Conservation (phyloP, 371 early-diverging fungal species). For the Actinomortierella wolfii region DNA sequence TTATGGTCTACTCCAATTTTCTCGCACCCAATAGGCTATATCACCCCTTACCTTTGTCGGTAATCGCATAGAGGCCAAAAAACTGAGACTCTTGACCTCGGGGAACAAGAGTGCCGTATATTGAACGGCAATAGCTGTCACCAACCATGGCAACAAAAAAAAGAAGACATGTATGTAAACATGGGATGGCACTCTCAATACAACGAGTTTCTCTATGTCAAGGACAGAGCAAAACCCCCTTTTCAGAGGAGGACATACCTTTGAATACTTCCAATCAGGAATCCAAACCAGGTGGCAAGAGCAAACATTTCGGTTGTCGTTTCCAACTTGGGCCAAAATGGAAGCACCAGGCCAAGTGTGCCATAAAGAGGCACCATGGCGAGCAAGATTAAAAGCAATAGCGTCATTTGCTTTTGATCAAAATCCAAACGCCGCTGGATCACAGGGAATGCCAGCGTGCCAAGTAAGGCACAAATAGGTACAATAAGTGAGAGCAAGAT, state of each 20-base stretch:
- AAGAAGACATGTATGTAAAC: background rate
- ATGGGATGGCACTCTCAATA: background rate
- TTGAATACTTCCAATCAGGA: slow-evolving; percentile 35
- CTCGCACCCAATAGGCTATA: too few species aligned
- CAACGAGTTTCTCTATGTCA: too few species aligned
- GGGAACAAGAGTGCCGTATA: slow-evolving; percentile 36
- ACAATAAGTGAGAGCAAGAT: slow-evolving; percentile 37
- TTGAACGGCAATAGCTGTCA: slow-evolving; percentile 32
- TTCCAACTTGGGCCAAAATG: slow-evolving; percentile 31
- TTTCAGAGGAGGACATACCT: slow-evolving; percentile 21
- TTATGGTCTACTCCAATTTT: too few species aligned
- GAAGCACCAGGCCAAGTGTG: slow-evolving; percentile 27
- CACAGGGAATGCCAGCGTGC: slow-evolving; percentile 32
- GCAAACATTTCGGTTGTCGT: slow-evolving; percentile 30
- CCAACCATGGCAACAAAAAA: background rate
- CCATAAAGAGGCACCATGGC: slow-evolving; percentile 40
- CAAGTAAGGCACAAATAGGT: slow-evolving; percentile 43
- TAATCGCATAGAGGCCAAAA: slow-evolving; percentile 41
- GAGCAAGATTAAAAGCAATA: slow-evolving; percentile 25
- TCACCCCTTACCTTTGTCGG: slow-evolving; percentile 23
- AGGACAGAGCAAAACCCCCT: background rate
- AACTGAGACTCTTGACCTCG: slow-evolving; percentile 42
- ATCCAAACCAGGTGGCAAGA: slow-evolving; percentile 31
- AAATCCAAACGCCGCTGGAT: slow-evolving; percentile 15
- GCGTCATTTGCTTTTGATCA: slow-evolving; percentile 39